Evolutionary conservation across 176 grass and related monocot genomes (phyloP).

Genomic region (Ensete ventricosum): DNA sequence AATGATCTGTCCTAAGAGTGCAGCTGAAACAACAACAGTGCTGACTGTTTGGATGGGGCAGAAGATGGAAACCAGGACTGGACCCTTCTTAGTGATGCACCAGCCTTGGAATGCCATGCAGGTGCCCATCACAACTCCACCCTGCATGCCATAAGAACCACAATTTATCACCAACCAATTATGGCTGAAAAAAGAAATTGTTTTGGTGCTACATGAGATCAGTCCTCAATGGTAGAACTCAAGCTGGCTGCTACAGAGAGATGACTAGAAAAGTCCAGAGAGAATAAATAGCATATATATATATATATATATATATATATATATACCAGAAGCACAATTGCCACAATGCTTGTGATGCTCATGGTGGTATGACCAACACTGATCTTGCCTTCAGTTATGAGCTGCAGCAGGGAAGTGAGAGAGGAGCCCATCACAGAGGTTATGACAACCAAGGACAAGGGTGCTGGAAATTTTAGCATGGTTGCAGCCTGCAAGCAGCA

Average conservation of each 20-base stretch:
- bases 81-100: conserved; percentile 43
- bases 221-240: neutral
- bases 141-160: conserved; percentile 21
- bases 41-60: conserved; percentile 50
- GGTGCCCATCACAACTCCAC: conserved; percentile 22
- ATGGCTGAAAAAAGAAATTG: no score
- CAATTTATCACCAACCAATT: no score
- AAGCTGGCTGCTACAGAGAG: no score
- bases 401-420: conserved; percentile 31
- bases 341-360: conserved; percentile 4
- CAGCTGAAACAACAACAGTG: conserved; percentile 31
- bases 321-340: conserved; percentile 32
- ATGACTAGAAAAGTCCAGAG: no score
- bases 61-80: conserved; percentile 50
- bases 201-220: neutral
- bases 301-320: no score
- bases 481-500: conserved; percentile 25
- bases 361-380: conserved; percentile 19
- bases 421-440: conserved; percentile 23
- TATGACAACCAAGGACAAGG: conserved; percentile 27
- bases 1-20: conserved; percentile 28
- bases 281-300: neutral
- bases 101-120: conserved; percentile 41
- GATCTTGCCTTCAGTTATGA: conserved; percentile 31
- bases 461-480: conserved; percentile 33